Evolutionary conservation across 169 alveolate genomes (phyloP), one percentile per base, ranked within the genome.

Genomic region (Babesia ovata): DNA sequence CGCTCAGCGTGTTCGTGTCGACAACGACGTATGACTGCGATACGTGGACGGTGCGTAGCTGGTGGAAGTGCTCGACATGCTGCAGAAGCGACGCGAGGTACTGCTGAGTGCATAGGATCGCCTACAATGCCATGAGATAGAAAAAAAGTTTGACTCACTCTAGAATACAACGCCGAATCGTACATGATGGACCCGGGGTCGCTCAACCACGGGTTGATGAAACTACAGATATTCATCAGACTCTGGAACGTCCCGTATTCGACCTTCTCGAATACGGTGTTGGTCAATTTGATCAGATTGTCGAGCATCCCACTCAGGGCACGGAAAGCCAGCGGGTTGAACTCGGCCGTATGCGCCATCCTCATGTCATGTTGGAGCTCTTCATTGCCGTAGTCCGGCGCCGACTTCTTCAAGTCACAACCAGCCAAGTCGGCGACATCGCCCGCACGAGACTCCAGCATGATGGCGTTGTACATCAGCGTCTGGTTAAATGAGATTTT

Each of bases 401-500:
- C 49, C 13, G 63, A 17, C 22, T 45, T 42, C 50, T 58, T 58
- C 39, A 59, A 7, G 21, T 69, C 56, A 19, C 59, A 24, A 11
- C 49, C 45, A 16, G 46, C 53, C 19, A 65, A 13, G n/a, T 60
- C 39, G 10, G 62, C 52, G 12, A 21, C 60, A 21, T 49, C 78
- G 26, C 36, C 75, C n/a, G 56, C 3, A 10, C 66, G 28, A 9
- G 94, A 73, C 61, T 85, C 84, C 65, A 83, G 63, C 66, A 86
- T 79, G 57, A 89, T 79, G 7, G 89, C 86, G 26, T 89, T 89
- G 73, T 79, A 89, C 84, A 89, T 89, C 50, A 89, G 69, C 48
- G 94, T 86, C 52, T 85, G 92, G 69, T 89, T 86, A 46, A 89
- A 89, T 49, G 78, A 65, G 28, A 89, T 56, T 50, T 86, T 88